phyloP scores from a whole-genome alignment of 2,329 filamentous ascomycete genomes.

The Lojkania enalia region DNA sequence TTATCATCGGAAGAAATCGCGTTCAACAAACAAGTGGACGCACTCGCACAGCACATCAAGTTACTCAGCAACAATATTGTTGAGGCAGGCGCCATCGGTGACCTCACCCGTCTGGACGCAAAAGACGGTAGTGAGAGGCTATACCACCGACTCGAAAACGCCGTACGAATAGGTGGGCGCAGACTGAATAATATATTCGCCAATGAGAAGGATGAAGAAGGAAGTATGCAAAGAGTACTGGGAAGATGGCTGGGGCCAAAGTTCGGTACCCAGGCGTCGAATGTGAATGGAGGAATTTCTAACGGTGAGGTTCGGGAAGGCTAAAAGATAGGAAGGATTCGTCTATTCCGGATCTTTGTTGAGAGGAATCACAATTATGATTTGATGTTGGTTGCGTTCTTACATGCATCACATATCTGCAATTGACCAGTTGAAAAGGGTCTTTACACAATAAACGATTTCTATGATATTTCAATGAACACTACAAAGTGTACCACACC shows the following conservation, averaged over 20 bases:
- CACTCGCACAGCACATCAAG: constrained; percentile 56
- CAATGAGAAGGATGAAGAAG: constrained; percentile 54
- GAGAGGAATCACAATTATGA: too few relatives aligned
- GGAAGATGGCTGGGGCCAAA: background rate
- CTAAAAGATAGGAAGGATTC: too few relatives aligned
- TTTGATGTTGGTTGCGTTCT: too few relatives aligned
- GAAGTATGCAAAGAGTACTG: constrained; percentile 40
- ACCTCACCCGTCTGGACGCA: constrained; percentile 67
- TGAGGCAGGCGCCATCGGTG: constrained; percentile 65
- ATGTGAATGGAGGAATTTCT: background rate
- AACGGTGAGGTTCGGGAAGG: too few relatives aligned
- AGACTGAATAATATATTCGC: constrained; percentile 43
- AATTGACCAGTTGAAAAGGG: too few relatives aligned
- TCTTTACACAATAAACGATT: too few relatives aligned
- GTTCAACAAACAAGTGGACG: constrained; percentile 75
- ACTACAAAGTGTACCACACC: too few relatives aligned
- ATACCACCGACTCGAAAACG: constrained; percentile 71
- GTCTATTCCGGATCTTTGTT: too few relatives aligned
- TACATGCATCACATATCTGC: too few relatives aligned
- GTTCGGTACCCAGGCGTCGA: constrained; percentile 2
- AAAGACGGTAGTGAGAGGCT: constrained; percentile 76
- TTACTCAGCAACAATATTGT: constrained; percentile 64
- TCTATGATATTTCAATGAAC: too few relatives aligned
- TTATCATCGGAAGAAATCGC: constrained; percentile 43
- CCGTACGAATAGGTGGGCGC: constrained; percentile 64